phyloP scores from a whole-genome alignment of 2,329 filamentous ascomycete genomes.

The Drechslerella coelobrocha region DNA sequence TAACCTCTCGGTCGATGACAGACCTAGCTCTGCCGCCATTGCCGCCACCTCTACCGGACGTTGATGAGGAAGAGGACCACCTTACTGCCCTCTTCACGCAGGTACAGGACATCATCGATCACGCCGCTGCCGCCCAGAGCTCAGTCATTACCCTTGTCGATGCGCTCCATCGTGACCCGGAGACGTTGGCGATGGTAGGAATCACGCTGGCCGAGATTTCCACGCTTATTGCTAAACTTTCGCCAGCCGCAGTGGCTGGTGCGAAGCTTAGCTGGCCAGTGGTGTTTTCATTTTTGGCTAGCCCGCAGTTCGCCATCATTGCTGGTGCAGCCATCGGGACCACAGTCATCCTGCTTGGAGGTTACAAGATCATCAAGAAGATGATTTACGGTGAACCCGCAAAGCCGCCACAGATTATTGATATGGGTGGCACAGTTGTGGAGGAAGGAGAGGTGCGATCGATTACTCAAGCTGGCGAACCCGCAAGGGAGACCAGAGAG shows the following conservation, averaged over 20 bases:
- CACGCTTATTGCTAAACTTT: conserved; percentile 80
- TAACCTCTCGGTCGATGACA: conserved; percentile 27
- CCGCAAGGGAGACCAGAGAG: conserved; percentile 17
- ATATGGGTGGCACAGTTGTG: conserved; percentile 45
- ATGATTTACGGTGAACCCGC: conserved; percentile 61
- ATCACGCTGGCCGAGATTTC: conserved; percentile 91
- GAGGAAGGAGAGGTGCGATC: conserved; percentile 37
- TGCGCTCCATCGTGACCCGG: conserved; percentile 80
- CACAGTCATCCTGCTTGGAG: conserved; percentile 94
- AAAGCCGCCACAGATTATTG: conserved; percentile 42
- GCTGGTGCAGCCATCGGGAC: conserved; percentile 87
- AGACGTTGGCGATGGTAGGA: conserved; percentile 91
- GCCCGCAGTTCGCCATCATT: conserved; percentile 92
- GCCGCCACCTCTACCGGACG: conserved; percentile 30
- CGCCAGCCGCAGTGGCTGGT: conserved; percentile 75
- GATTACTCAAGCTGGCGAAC: conserved; percentile 29
- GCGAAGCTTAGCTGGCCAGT: conserved; percentile 83
- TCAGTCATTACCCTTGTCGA: conserved; percentile 82
- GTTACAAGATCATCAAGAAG: conserved; percentile 95
- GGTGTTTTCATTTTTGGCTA: conserved; percentile 83
- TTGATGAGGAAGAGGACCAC: conserved; percentile 39
- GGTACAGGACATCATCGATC: conserved; percentile 54
- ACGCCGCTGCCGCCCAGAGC: conserved; percentile 53
- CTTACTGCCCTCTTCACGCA: conserved; percentile 52
- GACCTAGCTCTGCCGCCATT: conserved; percentile 42